Evolutionary conservation across 1,284 basidiomycete genomes (phyloP), one percentile per base, ranked within the genome.

Genomic region (Ceratobasidium sp.): DNA sequence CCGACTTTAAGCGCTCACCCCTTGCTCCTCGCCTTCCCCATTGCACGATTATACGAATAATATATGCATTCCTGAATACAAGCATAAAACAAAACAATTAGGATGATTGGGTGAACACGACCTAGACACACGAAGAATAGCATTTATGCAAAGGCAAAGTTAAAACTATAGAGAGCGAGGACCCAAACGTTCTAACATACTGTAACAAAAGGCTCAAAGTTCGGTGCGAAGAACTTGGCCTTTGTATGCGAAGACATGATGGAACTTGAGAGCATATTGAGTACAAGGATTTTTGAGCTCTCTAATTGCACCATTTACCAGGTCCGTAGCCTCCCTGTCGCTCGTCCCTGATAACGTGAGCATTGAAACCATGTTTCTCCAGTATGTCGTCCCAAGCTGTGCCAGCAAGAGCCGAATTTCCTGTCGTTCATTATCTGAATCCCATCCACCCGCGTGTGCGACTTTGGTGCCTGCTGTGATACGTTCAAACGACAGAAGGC

Each of bases 1-100:
- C 20, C 13, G 6, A 56, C 10, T 60, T 49, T 49, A 49, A 10
- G 18, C 7, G 46, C 28, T n/a, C 15, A 7, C 28, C 3, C 44
- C 33, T 23, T 4, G 15, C 42, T 10, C 26, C 20, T 33, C 49
- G 6, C n/a, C 46, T 10, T 51, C 64, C 40, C 61, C 49, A 33
- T 33, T 15, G 44, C 23, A 13, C 42, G n/a, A 20, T 64, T 63
- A 42, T 56, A 9, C n/a, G 56, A 44, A 67, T 77, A 77, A 77
- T 77, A 77, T 53, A 67, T 77, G 51, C 72, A 67, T 77, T 28
- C 40, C 23, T 77, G 73, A 66, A 77, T 58, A 64, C 61, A 55
- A 5, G 9, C 51, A 44, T 46, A 20, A 40, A 49, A 49, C 18
- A 46, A 67, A 67, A 51, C n/a, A n/a, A 33, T 18, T 60, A 26